phyloP scores from a whole-genome alignment of 176 grass and related monocot genomes.

The Calamus simplicifolius region DNA sequence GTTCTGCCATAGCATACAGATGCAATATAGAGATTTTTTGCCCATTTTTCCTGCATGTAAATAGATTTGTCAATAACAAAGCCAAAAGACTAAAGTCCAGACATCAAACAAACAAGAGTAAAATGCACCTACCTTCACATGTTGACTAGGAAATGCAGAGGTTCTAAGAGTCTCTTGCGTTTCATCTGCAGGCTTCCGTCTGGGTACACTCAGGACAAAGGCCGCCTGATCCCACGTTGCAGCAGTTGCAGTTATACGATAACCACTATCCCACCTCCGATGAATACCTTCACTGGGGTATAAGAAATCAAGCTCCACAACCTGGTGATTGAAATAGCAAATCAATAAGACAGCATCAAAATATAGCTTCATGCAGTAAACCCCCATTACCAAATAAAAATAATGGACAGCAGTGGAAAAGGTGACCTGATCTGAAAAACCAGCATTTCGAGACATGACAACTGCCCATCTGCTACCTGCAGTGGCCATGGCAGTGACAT shows the following conservation, averaged over 20 bases:
- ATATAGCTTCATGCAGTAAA: not conserved
- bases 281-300: slow-evolving; percentile 95
- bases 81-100: not conserved
- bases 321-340: slow-evolving; percentile 31
- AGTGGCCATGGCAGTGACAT: slow-evolving; percentile 84
- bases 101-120: not conserved
- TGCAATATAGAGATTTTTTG: slow-evolving; percentile 80
- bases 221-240: slow-evolving; percentile 81
- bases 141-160: slow-evolving; percentile 90
- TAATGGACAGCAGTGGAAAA: slow-evolving; percentile 8
- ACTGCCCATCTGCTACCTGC: slow-evolving; percentile 79
- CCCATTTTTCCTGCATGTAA: slow-evolving; percentile 78
- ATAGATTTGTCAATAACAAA: slow-evolving; percentile 6
- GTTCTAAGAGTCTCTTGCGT: slow-evolving; percentile 94
- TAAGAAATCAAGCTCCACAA: slow-evolving; percentile 97
- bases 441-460: slow-evolving; percentile 87
- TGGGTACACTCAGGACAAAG: slow-evolving; percentile 78
- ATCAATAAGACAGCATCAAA: not conserved
- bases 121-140: slow-evolving; percentile 64
- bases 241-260: slow-evolving; percentile 74
- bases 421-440: slow-evolving; percentile 69
- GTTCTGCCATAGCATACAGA: slow-evolving; percentile 96
- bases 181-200: slow-evolving; percentile 84
- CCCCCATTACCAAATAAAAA: not conserved
- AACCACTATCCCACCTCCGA: slow-evolving; percentile 76